Percentiles rank a stretch among this genome's conserved stretches.
Evolutionary conservation across 2,329 filamentous ascomycete genomes (phyloP).

Genomic region (Diplodia sapinea): DNA sequence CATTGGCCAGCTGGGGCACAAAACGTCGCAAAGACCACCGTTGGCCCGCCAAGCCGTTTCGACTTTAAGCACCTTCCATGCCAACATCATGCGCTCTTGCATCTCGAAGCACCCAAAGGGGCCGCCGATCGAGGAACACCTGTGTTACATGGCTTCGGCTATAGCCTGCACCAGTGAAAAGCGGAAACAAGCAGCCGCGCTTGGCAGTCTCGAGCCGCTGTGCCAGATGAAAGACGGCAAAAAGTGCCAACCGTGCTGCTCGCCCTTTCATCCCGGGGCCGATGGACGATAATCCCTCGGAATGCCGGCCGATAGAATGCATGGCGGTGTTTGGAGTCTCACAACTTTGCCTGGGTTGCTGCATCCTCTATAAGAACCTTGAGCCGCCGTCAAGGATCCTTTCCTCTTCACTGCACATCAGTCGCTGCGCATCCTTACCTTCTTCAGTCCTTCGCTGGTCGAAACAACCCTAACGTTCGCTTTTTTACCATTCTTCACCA

Average conservation of each 20-base stretch:
- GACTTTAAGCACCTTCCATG: constrained; percentile 13
- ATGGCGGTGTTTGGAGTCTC: constrained; percentile 9
- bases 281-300: constrained; percentile 14
- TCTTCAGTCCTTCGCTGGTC: constrained; percentile 26
- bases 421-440: constrained; percentile 16
- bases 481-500: constrained; percentile 15
- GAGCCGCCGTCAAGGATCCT: neutral
- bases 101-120: constrained; percentile 21
- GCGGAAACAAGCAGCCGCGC: constrained; percentile 20
- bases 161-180: constrained; percentile 15
- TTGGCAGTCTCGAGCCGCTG: constrained; percentile 9
- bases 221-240: constrained; percentile 28
- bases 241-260: neutral
- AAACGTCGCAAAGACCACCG: constrained; percentile 7
- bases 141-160: constrained; percentile 22
- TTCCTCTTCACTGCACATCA: constrained; percentile 26
- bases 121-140: neutral
- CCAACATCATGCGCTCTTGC: constrained; percentile 24
- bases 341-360: neutral
- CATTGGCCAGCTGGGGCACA: constrained; percentile 8
- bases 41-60: constrained; percentile 30
- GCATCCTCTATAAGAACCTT: constrained; percentile 3
- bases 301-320: constrained; percentile 11
- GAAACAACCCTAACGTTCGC: constrained; percentile 13
- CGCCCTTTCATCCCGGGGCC: constrained; percentile 5